Evolutionary conservation across 2,329 filamentous ascomycete genomes (phyloP).

Genomic region (Sporothrix schenckii): DNA sequence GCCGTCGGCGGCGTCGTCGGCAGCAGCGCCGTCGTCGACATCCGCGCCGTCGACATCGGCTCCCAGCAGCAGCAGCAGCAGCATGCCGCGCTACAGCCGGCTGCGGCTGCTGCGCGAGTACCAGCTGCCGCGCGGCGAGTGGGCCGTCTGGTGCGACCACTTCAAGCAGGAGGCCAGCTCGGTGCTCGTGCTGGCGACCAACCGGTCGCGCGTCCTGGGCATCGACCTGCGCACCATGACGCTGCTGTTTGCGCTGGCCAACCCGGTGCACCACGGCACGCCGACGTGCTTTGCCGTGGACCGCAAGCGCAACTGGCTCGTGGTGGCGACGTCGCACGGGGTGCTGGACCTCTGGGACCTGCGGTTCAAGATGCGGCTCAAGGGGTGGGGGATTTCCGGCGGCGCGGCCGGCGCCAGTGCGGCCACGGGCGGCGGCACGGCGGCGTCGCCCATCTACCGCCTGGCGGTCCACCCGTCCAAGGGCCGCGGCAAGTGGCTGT

Average conservation of each 20-base stretch:
- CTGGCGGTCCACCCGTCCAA: constrained; percentile 77
- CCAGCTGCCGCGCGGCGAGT: constrained; percentile 72
- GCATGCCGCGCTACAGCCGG: constrained; percentile 69
- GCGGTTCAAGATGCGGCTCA: constrained; percentile 85
- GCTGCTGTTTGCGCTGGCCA: constrained; percentile 76
- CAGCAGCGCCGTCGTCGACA: too few relatives aligned
- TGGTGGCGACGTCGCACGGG: constrained; percentile 89
- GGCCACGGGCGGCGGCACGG: neutral
- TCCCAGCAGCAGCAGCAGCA: neutral
- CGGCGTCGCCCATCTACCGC: constrained; percentile 68
- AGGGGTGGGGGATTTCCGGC: constrained; percentile 84
- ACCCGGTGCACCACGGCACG: constrained; percentile 87
- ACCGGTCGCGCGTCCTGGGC: constrained; percentile 77
- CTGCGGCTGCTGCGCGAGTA: constrained; percentile 77
- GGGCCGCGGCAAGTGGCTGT: constrained; percentile 80
- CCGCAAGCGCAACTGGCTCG: constrained; percentile 82
- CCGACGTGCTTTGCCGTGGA: constrained; percentile 92
- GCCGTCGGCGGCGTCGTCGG: neutral
- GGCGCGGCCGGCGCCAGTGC: constrained; percentile 49
- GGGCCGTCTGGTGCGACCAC: constrained; percentile 89
- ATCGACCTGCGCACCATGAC: constrained; percentile 88
- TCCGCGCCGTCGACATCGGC: too few relatives aligned
- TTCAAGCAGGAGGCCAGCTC: constrained; percentile 81
- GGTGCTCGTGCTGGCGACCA: constrained; percentile 84
- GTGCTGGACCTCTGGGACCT: constrained; percentile 95